Conservation (phyloP, 495 filamentous ascomycete genomes). For the Neurospora cerealis region DNA sequence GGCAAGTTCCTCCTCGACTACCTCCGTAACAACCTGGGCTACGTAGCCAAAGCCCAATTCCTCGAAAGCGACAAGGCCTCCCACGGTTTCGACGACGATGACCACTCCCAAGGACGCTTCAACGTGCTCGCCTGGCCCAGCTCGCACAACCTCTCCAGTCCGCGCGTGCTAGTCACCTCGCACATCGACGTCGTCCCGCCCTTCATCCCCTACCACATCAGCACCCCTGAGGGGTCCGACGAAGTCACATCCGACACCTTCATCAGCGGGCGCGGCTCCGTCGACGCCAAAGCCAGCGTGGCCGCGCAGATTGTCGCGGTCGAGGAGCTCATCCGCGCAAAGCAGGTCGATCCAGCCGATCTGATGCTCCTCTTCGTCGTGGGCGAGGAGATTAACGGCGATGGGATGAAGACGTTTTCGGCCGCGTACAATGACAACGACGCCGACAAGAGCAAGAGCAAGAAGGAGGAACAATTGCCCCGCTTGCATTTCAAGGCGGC, state of each 20-base stretch:
- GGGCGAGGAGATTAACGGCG: conserved; percentile 71
- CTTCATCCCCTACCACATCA: conserved; percentile 55
- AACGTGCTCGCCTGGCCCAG: conserved; percentile 74
- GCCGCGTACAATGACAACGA: conserved; percentile 35
- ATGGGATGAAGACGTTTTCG: conserved; percentile 69
- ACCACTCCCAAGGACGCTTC: conserved; percentile 34
- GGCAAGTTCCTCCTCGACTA: conserved; percentile 59
- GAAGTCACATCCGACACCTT: conserved; percentile 34
- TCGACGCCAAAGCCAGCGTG: conserved; percentile 85
- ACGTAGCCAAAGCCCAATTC: conserved; percentile 51
- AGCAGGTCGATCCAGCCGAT: conserved; percentile 32
- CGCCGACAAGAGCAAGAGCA: conserved; percentile 28
- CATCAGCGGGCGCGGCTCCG: conserved; percentile 64
- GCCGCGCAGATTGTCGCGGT: conserved; percentile 67
- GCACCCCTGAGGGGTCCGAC: conserved; percentile 17
- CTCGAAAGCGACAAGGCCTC: conserved; percentile 44
- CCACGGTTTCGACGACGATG: conserved; percentile 4
- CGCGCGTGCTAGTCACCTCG: conserved; percentile 60
- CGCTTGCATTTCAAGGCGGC: conserved; percentile 36
- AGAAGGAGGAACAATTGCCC: not conserved
- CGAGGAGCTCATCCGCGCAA: conserved; percentile 43
- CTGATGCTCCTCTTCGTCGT: conserved; percentile 81
- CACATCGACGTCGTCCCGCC: conserved; percentile 67
- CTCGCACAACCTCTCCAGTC: conserved; percentile 22
- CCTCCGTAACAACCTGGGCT: conserved; percentile 35